phyloP scores from a whole-genome alignment of 2,329 filamentous ascomycete genomes.

The Harringtonia aguacate region DNA sequence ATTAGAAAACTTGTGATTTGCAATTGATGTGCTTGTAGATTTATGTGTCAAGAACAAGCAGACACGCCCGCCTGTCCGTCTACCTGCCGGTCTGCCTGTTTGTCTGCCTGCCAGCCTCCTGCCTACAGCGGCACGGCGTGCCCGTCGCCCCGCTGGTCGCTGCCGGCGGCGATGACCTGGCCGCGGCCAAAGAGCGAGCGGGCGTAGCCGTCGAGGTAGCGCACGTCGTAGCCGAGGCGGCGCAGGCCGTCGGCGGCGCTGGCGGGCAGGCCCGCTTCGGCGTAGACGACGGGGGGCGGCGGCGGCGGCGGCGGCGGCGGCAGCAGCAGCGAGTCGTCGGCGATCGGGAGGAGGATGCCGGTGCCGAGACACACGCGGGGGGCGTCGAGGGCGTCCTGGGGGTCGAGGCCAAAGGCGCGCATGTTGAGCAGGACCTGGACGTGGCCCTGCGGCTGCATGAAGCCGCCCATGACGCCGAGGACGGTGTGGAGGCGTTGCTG shows the following conservation, averaged over 20 bases:
- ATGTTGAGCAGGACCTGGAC: constrained; percentile 87
- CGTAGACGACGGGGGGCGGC: constrained; percentile 52
- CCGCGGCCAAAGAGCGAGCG: constrained; percentile 71
- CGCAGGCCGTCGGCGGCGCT: constrained; percentile 54
- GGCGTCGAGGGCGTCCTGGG: constrained; percentile 79
- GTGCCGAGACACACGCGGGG: constrained; percentile 78
- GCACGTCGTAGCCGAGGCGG: constrained; percentile 59
- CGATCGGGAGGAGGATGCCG: constrained; percentile 14
- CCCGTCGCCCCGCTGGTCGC: constrained; percentile 78
- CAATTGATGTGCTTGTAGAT: too few species aligned
- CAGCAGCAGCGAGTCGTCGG: constrained; percentile 17
- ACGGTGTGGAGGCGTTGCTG: constrained; percentile 21
- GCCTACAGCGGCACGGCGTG: constrained; percentile 9
- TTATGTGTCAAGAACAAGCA: too few species aligned
- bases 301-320: constrained; percentile 25
- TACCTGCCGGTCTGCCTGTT: too few species aligned
- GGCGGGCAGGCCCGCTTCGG: constrained; percentile 69
- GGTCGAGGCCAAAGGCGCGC: constrained; percentile 66
- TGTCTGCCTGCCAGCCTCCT: neutral
- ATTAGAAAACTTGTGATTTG: too few species aligned
- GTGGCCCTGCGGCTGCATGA: constrained; percentile 95
- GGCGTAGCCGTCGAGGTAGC: constrained; percentile 50
- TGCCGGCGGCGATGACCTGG: constrained; percentile 81
- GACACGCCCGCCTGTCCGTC: too few species aligned
- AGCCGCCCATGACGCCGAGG: constrained; percentile 83